Evolutionary conservation across 2,329 filamentous ascomycete species (phyloP).

Genomic region (Aspergillus sp.): DNA sequence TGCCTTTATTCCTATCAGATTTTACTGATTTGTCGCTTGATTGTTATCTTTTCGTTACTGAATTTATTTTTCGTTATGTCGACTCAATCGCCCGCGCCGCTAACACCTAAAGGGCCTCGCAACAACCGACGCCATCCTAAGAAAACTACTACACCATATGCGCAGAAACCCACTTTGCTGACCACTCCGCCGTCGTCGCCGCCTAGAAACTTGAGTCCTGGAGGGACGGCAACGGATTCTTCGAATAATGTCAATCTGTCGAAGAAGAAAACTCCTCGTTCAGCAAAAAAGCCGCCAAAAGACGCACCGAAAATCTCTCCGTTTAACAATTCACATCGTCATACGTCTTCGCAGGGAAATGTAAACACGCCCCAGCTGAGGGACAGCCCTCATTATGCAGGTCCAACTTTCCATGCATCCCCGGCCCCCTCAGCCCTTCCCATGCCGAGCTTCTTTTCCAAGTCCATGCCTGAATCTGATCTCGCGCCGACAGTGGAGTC

Average conservation of each 20-base stretch:
- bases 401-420: slow-evolving; percentile 89
- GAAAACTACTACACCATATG: slow-evolving; percentile 25
- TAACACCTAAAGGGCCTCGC: slow-evolving; percentile 32
- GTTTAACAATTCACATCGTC: slow-evolving; percentile 21
- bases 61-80: slow-evolving; percentile 41
- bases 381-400: slow-evolving; percentile 58
- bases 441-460: slow-evolving; percentile 79
- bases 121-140: slow-evolving; percentile 31
- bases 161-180: slow-evolving; percentile 21
- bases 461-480: slow-evolving; percentile 60
- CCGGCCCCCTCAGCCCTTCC: slow-evolving; percentile 84
- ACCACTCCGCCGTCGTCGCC: slow-evolving; percentile 32
- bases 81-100: slow-evolving; percentile 30
- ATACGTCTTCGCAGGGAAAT: slow-evolving; percentile 29
- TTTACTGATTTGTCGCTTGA: slow-evolving; percentile 13
- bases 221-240: slow-evolving; percentile 22
- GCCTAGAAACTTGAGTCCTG: slow-evolving; percentile 25
- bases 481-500: slow-evolving; percentile 27
- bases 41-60: slow-evolving; percentile 36
- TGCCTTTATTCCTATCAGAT: slow-evolving; percentile 14
- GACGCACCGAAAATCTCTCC: slow-evolving; percentile 20
- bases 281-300: slow-evolving; percentile 28
- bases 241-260: slow-evolving; percentile 20
- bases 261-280: slow-evolving; percentile 31
- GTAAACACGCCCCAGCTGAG: slow-evolving; percentile 37